Conservation (phyloP, 2,329 filamentous ascomycete species). For the Alternaria brassicicola region DNA sequence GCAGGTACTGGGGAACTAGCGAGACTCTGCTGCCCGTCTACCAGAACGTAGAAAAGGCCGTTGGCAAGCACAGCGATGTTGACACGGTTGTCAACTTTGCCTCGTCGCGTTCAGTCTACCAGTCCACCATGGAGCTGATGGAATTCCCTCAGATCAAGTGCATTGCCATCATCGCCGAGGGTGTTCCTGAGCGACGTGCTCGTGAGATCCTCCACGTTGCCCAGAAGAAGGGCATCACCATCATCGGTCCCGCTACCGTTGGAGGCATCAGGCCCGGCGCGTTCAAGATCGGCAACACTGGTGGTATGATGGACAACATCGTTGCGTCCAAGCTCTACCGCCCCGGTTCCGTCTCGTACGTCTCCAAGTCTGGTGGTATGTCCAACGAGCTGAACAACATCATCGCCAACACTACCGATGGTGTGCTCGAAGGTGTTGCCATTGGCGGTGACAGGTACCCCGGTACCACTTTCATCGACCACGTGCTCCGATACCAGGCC, state of each 20-base stretch:
- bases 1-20: conserved; percentile 96
- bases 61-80: conserved; percentile 95
- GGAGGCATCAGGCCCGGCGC: conserved; percentile 99
- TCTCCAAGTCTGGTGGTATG: conserved; percentile 99
- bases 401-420: conserved; percentile 92
- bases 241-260: conserved; percentile 97
- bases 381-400: conserved; percentile 99
- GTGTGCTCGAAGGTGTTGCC: conserved; percentile 98
- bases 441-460: conserved; percentile 99
- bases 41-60: conserved; percentile 89
- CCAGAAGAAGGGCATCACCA: conserved; percentile 98
- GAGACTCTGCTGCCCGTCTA: conserved; percentile 98
- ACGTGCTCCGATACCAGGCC: conserved; percentile 93
- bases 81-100: conserved; percentile 99
- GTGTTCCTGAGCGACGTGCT: conserved; percentile 96
- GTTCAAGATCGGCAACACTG: conserved; percentile 99
- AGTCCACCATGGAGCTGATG: conserved; percentile 98
- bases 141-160: conserved; percentile 95
- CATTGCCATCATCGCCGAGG: conserved; percentile 99
- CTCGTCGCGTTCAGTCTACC: conserved; percentile 97
- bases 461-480: conserved; percentile 98
- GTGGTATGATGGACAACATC: conserved; percentile 99
- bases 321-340: conserved; percentile 99
- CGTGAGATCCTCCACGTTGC: conserved; percentile 97
- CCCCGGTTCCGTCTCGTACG: conserved; percentile 97